Percentiles rank a stretch among this genome's conserved stretches.
Evolutionary conservation across 345 rosid genomes (phyloP).

Genomic region (Lepidium aucheri): DNA sequence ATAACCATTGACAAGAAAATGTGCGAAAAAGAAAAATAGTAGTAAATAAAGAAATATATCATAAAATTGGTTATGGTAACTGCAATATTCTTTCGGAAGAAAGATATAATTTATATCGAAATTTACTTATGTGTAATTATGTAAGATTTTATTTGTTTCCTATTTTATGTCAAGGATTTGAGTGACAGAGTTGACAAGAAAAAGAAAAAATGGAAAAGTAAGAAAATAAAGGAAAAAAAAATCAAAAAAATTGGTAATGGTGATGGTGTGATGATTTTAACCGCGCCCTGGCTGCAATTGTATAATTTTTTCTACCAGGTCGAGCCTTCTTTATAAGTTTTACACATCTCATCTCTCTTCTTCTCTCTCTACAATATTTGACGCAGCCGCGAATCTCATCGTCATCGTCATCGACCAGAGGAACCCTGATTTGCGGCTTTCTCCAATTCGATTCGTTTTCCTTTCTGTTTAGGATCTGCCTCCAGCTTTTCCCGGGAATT

Average conservation of each 20-base stretch:
- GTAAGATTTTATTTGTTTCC: no score
- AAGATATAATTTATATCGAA: no score
- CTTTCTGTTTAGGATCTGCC: background rate
- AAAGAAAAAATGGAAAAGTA: background rate
- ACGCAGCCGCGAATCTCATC: constrained; percentile 36
- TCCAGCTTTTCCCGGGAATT: constrained; percentile 2
- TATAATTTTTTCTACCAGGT: background rate
- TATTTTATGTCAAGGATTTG: no score
- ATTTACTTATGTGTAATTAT: no score
- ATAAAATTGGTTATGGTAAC: no score
- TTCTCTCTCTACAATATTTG: constrained; percentile 19
- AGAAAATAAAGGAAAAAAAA: background rate
- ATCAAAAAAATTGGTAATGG: background rate
- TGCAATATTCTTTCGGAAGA: no score
- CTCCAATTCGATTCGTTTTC: constrained; percentile 17
- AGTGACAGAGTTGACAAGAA: background rate
- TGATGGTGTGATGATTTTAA: constrained; percentile 6
- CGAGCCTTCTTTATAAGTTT: constrained; percentile 10
- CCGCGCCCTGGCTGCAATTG: constrained; percentile 1
- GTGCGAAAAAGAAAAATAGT: no score
- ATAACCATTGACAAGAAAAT: no score
- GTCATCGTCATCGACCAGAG: constrained; percentile 29
- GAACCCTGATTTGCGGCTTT: constrained; percentile 20
- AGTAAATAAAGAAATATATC: no score
- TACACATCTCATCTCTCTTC: background rate